Base-by-base conservation (phyloP, 1,139 yeast genomes). In the Blastobotrys petasosporus region DNA sequence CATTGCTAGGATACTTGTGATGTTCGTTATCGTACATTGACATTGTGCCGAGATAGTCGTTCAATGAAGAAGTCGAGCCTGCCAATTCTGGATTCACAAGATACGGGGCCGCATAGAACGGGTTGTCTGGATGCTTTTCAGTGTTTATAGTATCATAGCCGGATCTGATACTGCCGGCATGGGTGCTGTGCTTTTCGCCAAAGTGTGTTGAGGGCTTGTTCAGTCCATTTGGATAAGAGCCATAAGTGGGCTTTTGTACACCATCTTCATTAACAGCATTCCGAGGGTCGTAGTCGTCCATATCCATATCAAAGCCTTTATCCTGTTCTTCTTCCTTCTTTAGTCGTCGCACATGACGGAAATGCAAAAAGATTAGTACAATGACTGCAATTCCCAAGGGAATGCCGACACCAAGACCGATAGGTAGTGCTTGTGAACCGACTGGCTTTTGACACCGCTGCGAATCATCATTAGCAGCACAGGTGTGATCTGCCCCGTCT, bases 401-500 rank as follows among this genome's bases (percentile, higher is more conserved):
- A 30, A 69, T 59, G 4, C 67, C 68, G 10, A 69, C 64, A 10
- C 70, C 73, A 3, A 68, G 59, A 4, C 62, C 70, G 43, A 69
- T 65, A 9, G 71, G 67, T 13, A 68, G 53, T 1, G 59, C 65
- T 42, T 61, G 55, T 37, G 55, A 50, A 23, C 57, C 53, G 15
- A 46, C 55, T 11, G 68, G 67, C 39, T 52, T 55, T 44, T 58
- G 55, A 46, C 68, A 64, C 39, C 41, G 45, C 15, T 54, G 50
- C 3, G 58, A 49, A 32, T 53, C 37, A 45, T 52, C 50, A 42
- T 48, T 46, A 6, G 53, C 42, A 7, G 51, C 47, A 46, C 63
- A 60, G 5, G 37, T 46, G 15, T 38, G 12, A 3, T 13, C 25
- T 5, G 32, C 8, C 3, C 32, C n/a, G 12, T n/a, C 12, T 31